Evolutionary conservation across 441 rosid genomes (phyloP).

Genomic region (Daphne laureola): DNA sequence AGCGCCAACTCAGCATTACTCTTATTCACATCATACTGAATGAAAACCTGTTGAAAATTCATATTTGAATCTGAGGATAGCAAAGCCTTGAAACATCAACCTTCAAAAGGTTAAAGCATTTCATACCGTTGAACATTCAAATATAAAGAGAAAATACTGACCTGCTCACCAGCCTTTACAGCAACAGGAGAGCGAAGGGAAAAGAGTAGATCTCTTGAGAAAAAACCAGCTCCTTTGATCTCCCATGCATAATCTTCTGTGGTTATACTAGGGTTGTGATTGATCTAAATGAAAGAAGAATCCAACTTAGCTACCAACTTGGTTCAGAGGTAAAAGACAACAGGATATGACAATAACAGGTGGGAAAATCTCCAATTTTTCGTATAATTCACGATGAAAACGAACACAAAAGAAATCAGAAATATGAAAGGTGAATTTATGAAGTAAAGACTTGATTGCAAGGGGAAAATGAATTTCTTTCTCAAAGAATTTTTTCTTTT

Average conservation of each 20-base stretch:
- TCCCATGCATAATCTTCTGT: slow-evolving; percentile 81
- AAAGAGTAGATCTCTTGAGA: slow-evolving; percentile 80
- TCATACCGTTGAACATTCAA: too few relatives aligned
- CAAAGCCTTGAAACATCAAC: too few relatives aligned
- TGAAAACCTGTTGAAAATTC: slow-evolving; percentile 50
- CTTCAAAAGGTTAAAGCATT: too few relatives aligned
- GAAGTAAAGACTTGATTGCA: neutral
- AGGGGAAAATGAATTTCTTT: too few relatives aligned
- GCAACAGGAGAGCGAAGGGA: slow-evolving; percentile 68
- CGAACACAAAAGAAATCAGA: neutral
- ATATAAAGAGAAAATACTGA: slow-evolving; percentile 19
- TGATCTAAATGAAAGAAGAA: slow-evolving; percentile 43
- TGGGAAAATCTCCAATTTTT: too few relatives aligned
- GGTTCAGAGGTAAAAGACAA: too few relatives aligned
- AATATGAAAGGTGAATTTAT: neutral
- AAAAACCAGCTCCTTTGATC: slow-evolving; percentile 89
- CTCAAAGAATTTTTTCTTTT: too few relatives aligned
- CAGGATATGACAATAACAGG: too few relatives aligned
- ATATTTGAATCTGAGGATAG: too few relatives aligned
- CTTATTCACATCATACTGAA: slow-evolving; percentile 78
- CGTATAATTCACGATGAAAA: too few relatives aligned
- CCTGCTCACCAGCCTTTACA: slow-evolving; percentile 93
- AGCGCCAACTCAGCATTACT: slow-evolving; percentile 87
- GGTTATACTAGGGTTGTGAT: slow-evolving; percentile 67
- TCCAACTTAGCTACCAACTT: neutral